Conservation (phyloP, 2,329 filamentous ascomycete species). For the Aspergillaceae sp. region DNA sequence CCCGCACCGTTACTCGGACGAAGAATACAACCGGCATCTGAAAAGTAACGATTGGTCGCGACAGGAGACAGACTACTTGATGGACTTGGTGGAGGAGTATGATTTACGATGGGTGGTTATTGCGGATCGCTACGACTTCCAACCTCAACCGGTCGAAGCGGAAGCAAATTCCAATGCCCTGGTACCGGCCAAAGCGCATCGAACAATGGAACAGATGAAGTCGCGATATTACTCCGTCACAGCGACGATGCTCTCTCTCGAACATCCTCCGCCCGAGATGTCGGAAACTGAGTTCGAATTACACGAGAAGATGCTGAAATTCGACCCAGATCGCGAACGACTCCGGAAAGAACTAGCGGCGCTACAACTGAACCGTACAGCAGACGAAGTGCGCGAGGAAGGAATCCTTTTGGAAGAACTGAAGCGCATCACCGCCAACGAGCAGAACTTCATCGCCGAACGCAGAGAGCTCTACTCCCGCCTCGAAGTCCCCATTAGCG, state of each 20-base stretch:
- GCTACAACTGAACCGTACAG: conserved; percentile 66
- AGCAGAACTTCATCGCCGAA: conserved; percentile 78
- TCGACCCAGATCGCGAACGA: conserved; percentile 70
- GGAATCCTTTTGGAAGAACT: conserved; percentile 82
- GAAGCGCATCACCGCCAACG: conserved; percentile 79
- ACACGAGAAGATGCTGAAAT: conserved; percentile 79
- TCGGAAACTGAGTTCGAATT: conserved; percentile 71
- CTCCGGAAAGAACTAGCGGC: conserved; percentile 77
- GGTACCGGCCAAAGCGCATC: conserved; percentile 37
- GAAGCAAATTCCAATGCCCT: conserved; percentile 25
- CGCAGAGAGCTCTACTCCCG: conserved; percentile 78
- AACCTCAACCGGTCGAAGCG: conserved; percentile 20
- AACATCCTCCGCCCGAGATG: conserved; percentile 80
- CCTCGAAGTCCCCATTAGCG: conserved; percentile 71
- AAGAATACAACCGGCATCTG: conserved; percentile 72
- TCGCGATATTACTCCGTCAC: conserved; percentile 81
- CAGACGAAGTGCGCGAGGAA: conserved; percentile 87
- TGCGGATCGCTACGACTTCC: conserved; percentile 80
- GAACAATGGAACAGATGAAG: conserved; percentile 86
- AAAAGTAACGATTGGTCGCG: conserved; percentile 73
- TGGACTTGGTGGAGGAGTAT: conserved; percentile 65
- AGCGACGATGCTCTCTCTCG: conserved; percentile 69
- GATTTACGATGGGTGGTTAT: conserved; percentile 87
- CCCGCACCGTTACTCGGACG: conserved; percentile 68
- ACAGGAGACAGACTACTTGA: conserved; percentile 87